Evolutionary conservation across 306 rosid genomes (phyloP), one percentile per base, ranked within the genome.

Genomic region (Cucurbita argyrosperma): DNA sequence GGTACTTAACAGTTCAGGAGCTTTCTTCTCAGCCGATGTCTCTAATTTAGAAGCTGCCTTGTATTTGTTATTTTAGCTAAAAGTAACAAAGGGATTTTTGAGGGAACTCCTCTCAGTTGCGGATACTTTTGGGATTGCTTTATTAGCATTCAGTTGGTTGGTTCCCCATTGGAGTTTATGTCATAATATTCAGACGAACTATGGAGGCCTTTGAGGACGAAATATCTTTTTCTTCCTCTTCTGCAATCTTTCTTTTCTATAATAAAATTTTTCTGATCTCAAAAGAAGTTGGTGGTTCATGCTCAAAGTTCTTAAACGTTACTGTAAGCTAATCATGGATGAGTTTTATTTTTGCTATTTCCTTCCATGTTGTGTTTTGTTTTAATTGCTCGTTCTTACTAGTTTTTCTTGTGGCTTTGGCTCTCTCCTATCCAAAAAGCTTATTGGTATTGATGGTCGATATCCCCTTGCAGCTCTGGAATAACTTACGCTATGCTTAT

Each of bases 381-480:
- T 56, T 10, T 57, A 11, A 10, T 12, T 50, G 54, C 35, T 30
- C 35, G 7, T 14, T 50, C 8, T 50, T 50, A 50, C 54, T 50
- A n/a, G 18, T 50, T 12, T 43, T 38, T 53, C 72, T 43, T 66
- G 18, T 11, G 54, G 54, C 39, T 66, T 16, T 43, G 18, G 54
- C 52, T 68, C 54, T 68, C 54, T 68, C 21, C 55, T 47, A 14
- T 47, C 14, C 19, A 30, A 43, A 26, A 14, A 13, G 57, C 12
- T 10, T 39, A 65, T 78, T 26, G 61, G 12, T 58, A 38, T 56
- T 70, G 56, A 77, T 35, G 56, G 76, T 68, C 76, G 46, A 43
- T 51, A 76, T 83, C 74, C 71, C 56, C 54, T 83, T 84, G 85
- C 97, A 95, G 99, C 83, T 95, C 42, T 95, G 99, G 99, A 88